These are phyloP conservation scores for Didymella glomerata DNA, from an alignment of 2,329 filamentous ascomycete species.

Conservation along the genomic window DNA sequence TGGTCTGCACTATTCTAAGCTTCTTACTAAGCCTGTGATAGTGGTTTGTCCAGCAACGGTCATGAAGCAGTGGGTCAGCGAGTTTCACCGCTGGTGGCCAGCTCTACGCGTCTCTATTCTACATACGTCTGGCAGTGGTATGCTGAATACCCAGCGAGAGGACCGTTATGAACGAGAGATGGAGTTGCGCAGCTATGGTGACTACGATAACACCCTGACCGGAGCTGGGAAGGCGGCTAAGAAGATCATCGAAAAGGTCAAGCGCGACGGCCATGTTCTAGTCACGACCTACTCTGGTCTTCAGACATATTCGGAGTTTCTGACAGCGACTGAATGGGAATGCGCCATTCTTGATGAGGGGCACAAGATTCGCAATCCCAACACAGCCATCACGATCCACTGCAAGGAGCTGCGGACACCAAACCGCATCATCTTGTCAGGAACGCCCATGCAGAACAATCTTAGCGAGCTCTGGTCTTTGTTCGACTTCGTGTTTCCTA, in stretches of 20 bases:
- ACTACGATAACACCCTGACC: conserved; percentile 51
- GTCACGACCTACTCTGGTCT: conserved; percentile 96
- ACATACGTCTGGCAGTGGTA: conserved; percentile 94
- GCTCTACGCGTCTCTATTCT: conserved; percentile 94
- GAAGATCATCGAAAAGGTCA: conserved; percentile 82
- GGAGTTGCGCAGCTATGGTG: conserved; percentile 60
- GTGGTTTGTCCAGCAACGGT: conserved; percentile 94
- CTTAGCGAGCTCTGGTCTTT: conserved; percentile 94
- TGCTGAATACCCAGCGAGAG: conserved; percentile 78
- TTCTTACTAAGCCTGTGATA: conserved; percentile 83
- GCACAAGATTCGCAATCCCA: conserved; percentile 97
- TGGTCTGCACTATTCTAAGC: conserved; percentile 89
- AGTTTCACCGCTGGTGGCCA: conserved; percentile 99
- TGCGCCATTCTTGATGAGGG: conserved; percentile 96
- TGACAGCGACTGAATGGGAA: conserved; percentile 87
- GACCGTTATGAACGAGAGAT: conserved; percentile 69
- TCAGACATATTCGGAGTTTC: conserved; percentile 85
- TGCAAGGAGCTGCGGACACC: conserved; percentile 93
- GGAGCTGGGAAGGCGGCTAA: conserved; percentile 75
- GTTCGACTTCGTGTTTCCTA: conserved; percentile 97
- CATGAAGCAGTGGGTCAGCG: conserved; percentile 96
- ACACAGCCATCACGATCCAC: conserved; percentile 91
- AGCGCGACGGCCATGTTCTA: conserved; percentile 86
- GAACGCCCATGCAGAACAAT: conserved; percentile 98
- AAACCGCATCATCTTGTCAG: conserved; percentile 91